Evolutionary conservation across 2,329 filamentous ascomycete genomes (phyloP), one percentile per base, ranked within the genome.

Genomic region (Coniochaeta pulveracea): DNA sequence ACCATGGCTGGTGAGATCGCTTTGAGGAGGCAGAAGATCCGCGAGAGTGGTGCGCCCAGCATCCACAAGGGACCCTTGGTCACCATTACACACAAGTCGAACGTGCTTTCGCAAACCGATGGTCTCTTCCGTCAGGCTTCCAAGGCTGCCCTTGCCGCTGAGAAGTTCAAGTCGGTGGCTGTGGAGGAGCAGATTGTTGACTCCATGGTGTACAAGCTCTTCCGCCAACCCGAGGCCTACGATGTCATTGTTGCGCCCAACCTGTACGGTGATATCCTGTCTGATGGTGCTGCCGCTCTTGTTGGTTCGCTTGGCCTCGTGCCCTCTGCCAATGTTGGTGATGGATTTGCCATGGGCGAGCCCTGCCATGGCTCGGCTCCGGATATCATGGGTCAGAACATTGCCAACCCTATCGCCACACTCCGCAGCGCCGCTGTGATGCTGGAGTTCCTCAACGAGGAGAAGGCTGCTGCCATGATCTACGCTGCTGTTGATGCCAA

Each of bases 181-280:
- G 69, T 95, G 35, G 91, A 96, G 61, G 91, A 96, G 69, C 91
- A 98, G 66, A 98, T 98, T 47, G 89, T 98, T 42, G 91, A 98
- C 63, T 89, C 81, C 40, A 98, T 98, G 91, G 86, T 96, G 37
- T 96, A 96, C 76, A 96, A 96, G 69, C 81, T 98, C 37, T 96
- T 96, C 77, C 85, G 89, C 41, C 85, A 96, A 61, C 91, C 91
- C 26, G 72, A 80, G 51, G 81, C 80, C 52, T 98, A 96, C 75
- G 91, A 98, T 57, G 89, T 96, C 45, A 93, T 98, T 47, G 91
- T 98, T 29, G 91, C 89, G 7, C 91, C 89, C 34, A 96, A 96
- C 64, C 72, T 98, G 40, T 96, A 98, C 63, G 91, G 91, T 45
- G 91, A 98, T 59, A 91, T 98, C 46, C 70, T 98, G 24, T 94